These are phyloP conservation scores for Lactarius sanguifluus DNA, from an alignment of 768 basidiomycete species.

Conservation along the genomic window DNA sequence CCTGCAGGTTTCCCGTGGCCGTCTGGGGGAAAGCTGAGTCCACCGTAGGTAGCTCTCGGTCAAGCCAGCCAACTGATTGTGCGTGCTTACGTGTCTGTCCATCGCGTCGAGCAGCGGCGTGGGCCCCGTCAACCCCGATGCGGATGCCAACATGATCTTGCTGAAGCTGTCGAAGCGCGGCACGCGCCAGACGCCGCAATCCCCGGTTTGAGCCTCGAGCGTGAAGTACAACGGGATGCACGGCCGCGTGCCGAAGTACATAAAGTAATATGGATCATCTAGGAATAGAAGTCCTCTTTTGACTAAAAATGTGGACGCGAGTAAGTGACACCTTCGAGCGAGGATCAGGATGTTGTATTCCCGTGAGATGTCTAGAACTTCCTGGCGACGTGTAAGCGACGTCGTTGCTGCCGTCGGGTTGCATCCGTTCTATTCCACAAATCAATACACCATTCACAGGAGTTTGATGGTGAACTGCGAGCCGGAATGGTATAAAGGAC, in stretches of 20 bases:
- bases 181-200: slow-evolving; percentile 64
- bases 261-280: slow-evolving; percentile 81
- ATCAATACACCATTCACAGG: background rate
- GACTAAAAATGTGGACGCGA: background rate
- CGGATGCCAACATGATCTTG: slow-evolving; percentile 81
- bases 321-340: slow-evolving; percentile 62
- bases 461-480: slow-evolving; percentile 14
- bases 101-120: slow-evolving; percentile 63
- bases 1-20: slow-evolving; percentile 63
- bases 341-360: slow-evolving; percentile 73
- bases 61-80: background rate
- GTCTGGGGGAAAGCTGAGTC: slow-evolving; percentile 45
- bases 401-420: slow-evolving; percentile 86
- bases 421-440: slow-evolving; percentile 61
- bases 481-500: slow-evolving; percentile 81
- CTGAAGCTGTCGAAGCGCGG: slow-evolving; percentile 88
- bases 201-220: slow-evolving; percentile 48
- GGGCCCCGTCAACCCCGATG: slow-evolving; percentile 78
- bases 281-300: background rate
- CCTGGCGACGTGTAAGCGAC: slow-evolving; percentile 63
- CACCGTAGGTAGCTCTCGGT: background rate
- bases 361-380: slow-evolving; percentile 67
- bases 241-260: slow-evolving; percentile 67
- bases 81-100: slow-evolving; percentile 59
- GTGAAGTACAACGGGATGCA: slow-evolving; percentile 79